A percentile compares a stretch with the other conserved stretches of the same genome.
phyloP scores from a whole-genome alignment of 345 rosid genomes.

The Angophora floribunda region DNA sequence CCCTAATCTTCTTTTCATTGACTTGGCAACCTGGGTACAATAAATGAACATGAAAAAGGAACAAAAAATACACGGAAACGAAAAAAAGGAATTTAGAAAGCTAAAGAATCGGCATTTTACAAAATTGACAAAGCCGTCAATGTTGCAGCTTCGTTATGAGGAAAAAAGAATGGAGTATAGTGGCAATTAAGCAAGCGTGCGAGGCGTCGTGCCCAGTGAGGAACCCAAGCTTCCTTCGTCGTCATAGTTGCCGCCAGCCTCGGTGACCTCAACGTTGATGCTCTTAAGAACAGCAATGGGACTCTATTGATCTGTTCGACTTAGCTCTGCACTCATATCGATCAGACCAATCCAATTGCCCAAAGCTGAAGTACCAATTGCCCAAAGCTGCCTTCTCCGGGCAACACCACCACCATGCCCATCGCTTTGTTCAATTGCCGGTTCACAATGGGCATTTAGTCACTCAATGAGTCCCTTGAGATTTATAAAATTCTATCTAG shows the following conservation, averaged over 20 bases:
- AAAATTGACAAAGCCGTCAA: neutral
- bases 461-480: neutral
- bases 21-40: too few relatives aligned
- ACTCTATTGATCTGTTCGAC: constrained; percentile 31
- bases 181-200: constrained; percentile 24
- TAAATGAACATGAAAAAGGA: neutral
- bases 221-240: constrained; percentile 17
- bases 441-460: constrained; percentile 15
- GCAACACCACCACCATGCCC: constrained; percentile 31
- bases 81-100: neutral
- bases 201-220: constrained; percentile 7
- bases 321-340: constrained; percentile 5
- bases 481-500: too few relatives aligned
- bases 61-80: neutral
- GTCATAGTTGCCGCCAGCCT: constrained; percentile 9
- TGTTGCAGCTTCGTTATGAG: neutral
- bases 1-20: too few relatives aligned
- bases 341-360: constrained; percentile 15
- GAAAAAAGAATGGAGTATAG: neutral
- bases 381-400: constrained; percentile 36
- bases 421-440: constrained; percentile 47
- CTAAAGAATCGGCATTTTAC: neutral
- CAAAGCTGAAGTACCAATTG: neutral
- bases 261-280: constrained; percentile 24
- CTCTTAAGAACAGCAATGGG: constrained; percentile 32